Evolutionary conservation across 78 protist genomes (phyloP), one percentile per base, ranked within the genome.

Genomic region (Speleostelium caveatum): DNA sequence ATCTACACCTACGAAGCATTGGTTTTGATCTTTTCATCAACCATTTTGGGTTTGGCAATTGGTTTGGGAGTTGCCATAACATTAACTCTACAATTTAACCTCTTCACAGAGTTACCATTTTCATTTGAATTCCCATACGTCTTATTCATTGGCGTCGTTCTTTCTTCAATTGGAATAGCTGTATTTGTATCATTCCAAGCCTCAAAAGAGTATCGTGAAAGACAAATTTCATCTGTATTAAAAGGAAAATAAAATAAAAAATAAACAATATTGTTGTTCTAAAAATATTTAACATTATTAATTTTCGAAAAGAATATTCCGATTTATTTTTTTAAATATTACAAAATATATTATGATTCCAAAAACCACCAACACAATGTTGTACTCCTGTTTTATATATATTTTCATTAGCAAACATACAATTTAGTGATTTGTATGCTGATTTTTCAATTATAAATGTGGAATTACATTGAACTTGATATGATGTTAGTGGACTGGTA

Each of bases 71-170:
- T 97, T 3, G 96, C 98, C 16, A 3, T 94, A 26, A 87, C 96
- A 16, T 79, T 97, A 16, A 93, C 96, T 22, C 89, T 94, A 36
- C 98, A 97, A 85, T 74, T 95, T 69, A 66, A 86, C 42, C 73
- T 97, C n/a, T 97, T 97, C 75, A 80, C 97, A 2, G 94, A 97
- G 35, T 28, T 95, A 65, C 98, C 99, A 35, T 93, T 97, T 39
- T 56, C 35, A 12, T 96, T 96, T 91, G 60, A 28, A 65, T 97
- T 97, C 93, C 98, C 98, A 21, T 62, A 32, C 68, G 10, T 16
- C 24, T 60, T 93, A 56, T 97, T 95, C 93, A 21, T 65, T 72
- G 39, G 78, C 66, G 86, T 96, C 19, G n/a, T 95, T 16, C 2
- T 14, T 32, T 35, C 94, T 28, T 73, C 97, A 2, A 24, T 95